Evolutionary conservation across 257 asterid genomes (phyloP).

Genomic region (Euphrasia confusa): DNA sequence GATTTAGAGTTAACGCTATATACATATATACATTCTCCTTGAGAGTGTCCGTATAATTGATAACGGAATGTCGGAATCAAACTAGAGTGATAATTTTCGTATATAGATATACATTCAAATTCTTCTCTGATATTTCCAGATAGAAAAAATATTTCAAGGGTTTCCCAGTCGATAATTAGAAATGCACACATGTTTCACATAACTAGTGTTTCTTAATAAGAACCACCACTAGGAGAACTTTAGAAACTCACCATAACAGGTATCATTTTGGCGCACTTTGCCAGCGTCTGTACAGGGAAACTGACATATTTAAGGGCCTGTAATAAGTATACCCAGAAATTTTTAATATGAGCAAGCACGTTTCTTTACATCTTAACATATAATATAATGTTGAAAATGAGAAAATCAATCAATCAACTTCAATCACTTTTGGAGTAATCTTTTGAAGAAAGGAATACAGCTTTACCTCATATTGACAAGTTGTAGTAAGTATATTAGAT

Average conservation of each 20-base stretch:
- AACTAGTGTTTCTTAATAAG: conserved; percentile 11
- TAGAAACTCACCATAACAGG: conserved; percentile 89
- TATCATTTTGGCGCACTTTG: conserved; percentile 98
- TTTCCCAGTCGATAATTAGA: neutral
- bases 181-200: neutral
- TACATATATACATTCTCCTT: neutral
- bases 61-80: conserved; percentile 1
- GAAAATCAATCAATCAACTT: conserved; percentile 6
- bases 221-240: conserved; percentile 13
- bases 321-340: conserved; percentile 24
- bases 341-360: conserved; percentile 22
- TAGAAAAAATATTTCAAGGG: neutral
- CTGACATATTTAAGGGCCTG: conserved; percentile 99
- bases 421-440: neutral
- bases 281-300: conserved; percentile 95
- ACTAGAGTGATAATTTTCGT: too few species aligned
- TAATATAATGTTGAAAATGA: neutral
- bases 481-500: conserved; percentile 90
- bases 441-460: conserved; percentile 19
- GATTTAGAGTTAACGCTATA: neutral
- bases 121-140: neutral
- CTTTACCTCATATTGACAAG: conserved; percentile 95
- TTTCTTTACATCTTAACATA: conserved; percentile 18
- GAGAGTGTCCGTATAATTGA: neutral
- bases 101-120: conserved; percentile 1